Conservation (phyloP, 1,284 basidiomycete genomes). For the Sanghuangporus weigelae region DNA sequence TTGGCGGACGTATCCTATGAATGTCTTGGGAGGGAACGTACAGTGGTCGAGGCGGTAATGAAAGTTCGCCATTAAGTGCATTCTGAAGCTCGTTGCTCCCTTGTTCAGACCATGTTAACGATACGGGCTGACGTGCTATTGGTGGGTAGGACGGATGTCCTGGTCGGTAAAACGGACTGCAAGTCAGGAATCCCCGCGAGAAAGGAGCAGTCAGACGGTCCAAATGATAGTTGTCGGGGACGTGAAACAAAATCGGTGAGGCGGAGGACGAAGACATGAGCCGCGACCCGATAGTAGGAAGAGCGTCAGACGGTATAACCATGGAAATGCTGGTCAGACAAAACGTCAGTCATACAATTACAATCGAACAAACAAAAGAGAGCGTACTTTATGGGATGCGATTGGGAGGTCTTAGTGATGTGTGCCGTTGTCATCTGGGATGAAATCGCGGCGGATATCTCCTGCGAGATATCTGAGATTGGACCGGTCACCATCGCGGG, state of each 20-base stretch:
- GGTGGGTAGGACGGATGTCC: slow-evolving; percentile 4
- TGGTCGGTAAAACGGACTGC: slow-evolving; percentile 5
- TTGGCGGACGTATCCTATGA: not conserved
- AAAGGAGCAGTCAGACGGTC: slow-evolving; percentile 25
- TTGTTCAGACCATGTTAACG: slow-evolving; percentile 10
- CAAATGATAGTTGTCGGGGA: slow-evolving; percentile 30
- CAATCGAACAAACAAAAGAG: not conserved
- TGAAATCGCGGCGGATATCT: slow-evolving; percentile 48
- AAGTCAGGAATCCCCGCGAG: slow-evolving; percentile 8
- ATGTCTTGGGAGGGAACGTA: slow-evolving; percentile 11
- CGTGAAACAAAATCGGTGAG: slow-evolving; percentile 34
- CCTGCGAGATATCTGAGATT: slow-evolving; percentile 35
- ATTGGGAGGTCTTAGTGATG: slow-evolving; percentile 66
- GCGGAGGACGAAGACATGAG: slow-evolving; percentile 28
- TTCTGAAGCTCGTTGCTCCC: slow-evolving; percentile 10
- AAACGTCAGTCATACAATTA: slow-evolving; percentile 15
- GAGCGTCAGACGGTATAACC: slow-evolving; percentile 58
- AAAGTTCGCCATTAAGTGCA: slow-evolving; percentile 1
- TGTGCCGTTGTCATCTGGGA: slow-evolving; percentile 17
- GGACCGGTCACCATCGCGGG: slow-evolving; percentile 24
- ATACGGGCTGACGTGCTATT: not conserved
- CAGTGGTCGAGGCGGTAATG: slow-evolving; percentile 3
- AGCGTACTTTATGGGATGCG: slow-evolving; percentile 80
- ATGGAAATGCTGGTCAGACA: slow-evolving; percentile 48
- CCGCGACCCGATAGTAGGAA: slow-evolving; percentile 53